Evolutionary conservation across 1,139 yeast species (phyloP).

Genomic region (Blastobotrys aristatus): DNA sequence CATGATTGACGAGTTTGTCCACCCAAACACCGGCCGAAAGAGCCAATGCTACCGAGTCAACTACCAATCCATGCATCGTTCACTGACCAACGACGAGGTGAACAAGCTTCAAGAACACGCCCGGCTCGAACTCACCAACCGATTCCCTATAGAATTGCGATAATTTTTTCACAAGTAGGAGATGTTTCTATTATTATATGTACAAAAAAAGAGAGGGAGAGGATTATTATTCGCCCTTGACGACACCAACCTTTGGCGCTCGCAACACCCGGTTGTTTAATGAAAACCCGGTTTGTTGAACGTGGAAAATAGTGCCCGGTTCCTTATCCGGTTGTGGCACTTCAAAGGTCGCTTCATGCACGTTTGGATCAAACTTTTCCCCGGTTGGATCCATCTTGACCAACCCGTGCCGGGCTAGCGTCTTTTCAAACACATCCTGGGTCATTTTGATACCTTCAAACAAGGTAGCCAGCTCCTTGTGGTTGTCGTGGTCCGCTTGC

Average conservation of each 20-base stretch:
- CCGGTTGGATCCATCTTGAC: conserved; percentile 79
- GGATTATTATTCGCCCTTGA: conserved; percentile 43
- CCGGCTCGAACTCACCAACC: conserved; percentile 47
- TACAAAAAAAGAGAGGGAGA: not conserved
- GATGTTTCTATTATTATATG: too few relatives aligned
- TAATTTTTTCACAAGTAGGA: conserved; percentile 25
- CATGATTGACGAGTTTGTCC: conserved; percentile 73
- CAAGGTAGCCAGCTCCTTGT: conserved; percentile 62
- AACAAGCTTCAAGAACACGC: conserved; percentile 65
- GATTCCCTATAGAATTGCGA: conserved; percentile 59
- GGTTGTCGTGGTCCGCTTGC: conserved; percentile 30
- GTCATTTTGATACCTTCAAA: conserved; percentile 93
- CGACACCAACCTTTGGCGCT: conserved; percentile 96
- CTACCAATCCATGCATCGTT: conserved; percentile 94
- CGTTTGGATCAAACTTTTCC: conserved; percentile 82
- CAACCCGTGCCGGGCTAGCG: conserved; percentile 75
- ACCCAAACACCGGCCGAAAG: conserved; percentile 71
- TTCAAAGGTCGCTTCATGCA: conserved; percentile 91
- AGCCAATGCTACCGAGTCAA: conserved; percentile 87
- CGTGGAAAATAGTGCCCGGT: conserved; percentile 90
- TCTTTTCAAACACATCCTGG: conserved; percentile 78
- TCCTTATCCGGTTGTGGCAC: conserved; percentile 83
- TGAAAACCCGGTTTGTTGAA: conserved; percentile 86
- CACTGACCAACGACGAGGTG: conserved; percentile 75
- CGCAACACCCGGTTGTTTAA: conserved; percentile 84